Base-by-base conservation (phyloP, 306 rosid species). In the Rosa rugosa region DNA sequence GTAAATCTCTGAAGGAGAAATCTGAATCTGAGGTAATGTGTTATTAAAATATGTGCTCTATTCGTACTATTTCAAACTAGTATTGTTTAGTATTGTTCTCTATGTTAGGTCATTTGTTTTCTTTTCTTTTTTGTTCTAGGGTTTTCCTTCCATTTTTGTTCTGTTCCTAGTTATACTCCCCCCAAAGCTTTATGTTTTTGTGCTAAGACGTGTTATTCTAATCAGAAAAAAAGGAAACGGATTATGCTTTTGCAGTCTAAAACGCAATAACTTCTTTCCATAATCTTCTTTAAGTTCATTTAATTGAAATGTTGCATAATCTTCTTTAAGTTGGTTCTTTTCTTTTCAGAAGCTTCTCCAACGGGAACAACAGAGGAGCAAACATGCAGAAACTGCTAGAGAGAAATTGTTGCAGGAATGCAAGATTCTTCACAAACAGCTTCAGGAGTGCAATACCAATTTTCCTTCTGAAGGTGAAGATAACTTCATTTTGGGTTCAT, bases 371-470 rank as follows among this genome's bases (percentile, higher is more conserved):
- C 92, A 88, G 80, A 83, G 63, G 85, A 90, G 88, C 80, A 84
- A 86, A 80, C 89, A 49, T 36, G 87, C 84, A 20, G 92, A 88
- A 79, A 81, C 78, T 41, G 84, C 86, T 60, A 81, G 80, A 83
- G 82, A 85, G 79, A 84, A 83, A 75, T 81, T 86, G 76, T 80
- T 90, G 76, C 80, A 85, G 69, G 90, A 91, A 80, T 92, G 86
- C 85, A 82, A 82, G 87, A 64, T 81, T 83, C 90, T 95, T 79
- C 87, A 81, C 57, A 76, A 68, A 88, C 87, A 76, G 87, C 97
- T 95, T 84, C 86, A 82, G 76, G 90, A 90, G 70, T 91, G 94
- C 88, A 84, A 78, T 82, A 86, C 78, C 79, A 75, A 71, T 81
- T 83, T 89, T 80, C 85, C 86, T 27, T 36, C 77, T 10, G 88